These are phyloP conservation scores for Aegilops umbellulata DNA, from an alignment of 176 grass and related monocot genomes.

Conservation along the genomic window DNA sequence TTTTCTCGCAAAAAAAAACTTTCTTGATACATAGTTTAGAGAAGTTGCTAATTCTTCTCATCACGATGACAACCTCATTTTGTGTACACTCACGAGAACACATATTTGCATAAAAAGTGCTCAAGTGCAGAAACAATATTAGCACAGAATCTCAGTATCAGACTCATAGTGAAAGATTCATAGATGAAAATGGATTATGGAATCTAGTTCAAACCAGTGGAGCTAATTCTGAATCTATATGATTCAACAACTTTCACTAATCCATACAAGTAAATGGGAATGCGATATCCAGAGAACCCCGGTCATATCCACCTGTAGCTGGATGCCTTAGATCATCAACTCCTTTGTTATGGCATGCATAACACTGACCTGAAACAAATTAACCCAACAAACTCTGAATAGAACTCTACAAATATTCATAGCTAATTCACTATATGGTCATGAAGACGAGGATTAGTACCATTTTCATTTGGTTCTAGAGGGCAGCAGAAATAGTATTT, in stretches of 20 bases:
- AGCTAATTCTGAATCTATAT: background rate
- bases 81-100: too few relatives aligned
- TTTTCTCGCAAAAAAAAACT: too few relatives aligned
- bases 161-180: background rate
- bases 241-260: background rate
- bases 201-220: background rate
- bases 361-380: background rate
- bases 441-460: background rate
- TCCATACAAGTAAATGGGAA: background rate
- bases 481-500: background rate
- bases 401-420: background rate
- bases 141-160: background rate
- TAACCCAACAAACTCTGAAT: background rate
- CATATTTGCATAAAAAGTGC: too few relatives aligned
- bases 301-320: background rate
- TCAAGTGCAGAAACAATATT: background rate
- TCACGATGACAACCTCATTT: too few relatives aligned
- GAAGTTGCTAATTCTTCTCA: background rate
- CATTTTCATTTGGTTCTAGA: background rate
- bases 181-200: background rate
- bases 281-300: background rate
- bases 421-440: background rate
- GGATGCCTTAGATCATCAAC: background rate
- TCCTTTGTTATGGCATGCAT: background rate
- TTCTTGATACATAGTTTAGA: background rate